Conservation (phyloP, 148 eudicot species). For the Fagopyrum tataricum region DNA sequence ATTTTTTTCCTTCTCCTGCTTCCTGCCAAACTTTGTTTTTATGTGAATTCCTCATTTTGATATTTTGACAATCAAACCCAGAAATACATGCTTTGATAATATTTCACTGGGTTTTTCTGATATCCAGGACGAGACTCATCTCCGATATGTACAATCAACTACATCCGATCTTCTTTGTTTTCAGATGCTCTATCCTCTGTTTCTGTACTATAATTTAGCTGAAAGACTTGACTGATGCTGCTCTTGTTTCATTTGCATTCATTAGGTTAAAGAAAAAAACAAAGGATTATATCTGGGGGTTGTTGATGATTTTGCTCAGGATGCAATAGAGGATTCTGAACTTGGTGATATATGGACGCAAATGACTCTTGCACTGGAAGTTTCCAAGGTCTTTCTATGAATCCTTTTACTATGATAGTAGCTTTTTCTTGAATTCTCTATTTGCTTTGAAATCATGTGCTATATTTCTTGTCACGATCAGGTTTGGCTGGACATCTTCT, state of each 20-base stretch:
- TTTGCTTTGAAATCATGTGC: not conserved
- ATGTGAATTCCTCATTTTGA: not conserved
- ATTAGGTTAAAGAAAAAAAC: constrained; percentile 27
- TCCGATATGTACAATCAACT: not conserved
- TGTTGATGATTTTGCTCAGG: constrained; percentile 21
- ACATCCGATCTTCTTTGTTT: not conserved
- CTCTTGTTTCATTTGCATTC: not conserved
- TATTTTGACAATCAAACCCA: not conserved
- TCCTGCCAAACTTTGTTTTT: not conserved
- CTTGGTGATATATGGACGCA: constrained; percentile 75
- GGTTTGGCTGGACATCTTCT: not conserved
- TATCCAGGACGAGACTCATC: not conserved
- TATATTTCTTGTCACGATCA: not conserved
- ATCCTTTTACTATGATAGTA: not conserved
- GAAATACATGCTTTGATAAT: not conserved
- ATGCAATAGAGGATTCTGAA: constrained; percentile 31
- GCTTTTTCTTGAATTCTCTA: not conserved
- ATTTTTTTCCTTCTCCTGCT: not conserved
- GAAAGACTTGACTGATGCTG: not conserved
- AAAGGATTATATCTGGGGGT: constrained; percentile 55
- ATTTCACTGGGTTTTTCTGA: not conserved
- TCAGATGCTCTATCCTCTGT: not conserved
- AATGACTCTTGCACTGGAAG: constrained; percentile 66
- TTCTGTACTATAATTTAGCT: not conserved
- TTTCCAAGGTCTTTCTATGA: constrained; percentile 51